phyloP scores from a whole-genome alignment of 768 basidiomycete genomes.

The Leccinum truebloodii region DNA sequence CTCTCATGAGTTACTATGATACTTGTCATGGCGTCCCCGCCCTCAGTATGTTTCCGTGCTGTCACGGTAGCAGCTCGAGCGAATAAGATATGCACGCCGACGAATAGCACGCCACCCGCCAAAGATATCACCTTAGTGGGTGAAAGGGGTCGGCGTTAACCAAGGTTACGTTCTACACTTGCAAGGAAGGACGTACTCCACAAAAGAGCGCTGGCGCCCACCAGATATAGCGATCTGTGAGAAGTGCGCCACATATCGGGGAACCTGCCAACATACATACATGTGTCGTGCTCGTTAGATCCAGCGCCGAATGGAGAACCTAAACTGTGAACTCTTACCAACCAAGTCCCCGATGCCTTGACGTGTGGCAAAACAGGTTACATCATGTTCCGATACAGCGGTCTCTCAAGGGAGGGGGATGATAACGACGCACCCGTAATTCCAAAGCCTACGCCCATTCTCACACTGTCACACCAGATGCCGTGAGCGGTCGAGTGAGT shows the following conservation, averaged over 20 bases:
- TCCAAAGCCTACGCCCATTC: constrained; percentile 52
- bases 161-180: neutral
- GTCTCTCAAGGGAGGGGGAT: neutral
- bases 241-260: constrained; percentile 57
- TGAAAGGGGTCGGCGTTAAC: neutral
- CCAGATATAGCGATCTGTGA: constrained; percentile 53
- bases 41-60: neutral
- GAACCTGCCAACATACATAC: constrained; percentile 40
- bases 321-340: constrained; percentile 8
- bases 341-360: constrained; percentile 29
- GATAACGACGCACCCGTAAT: constrained; percentile 35
- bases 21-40: neutral
- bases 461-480: constrained; percentile 16
- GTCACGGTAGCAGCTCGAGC: neutral
- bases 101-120: constrained; percentile 4
- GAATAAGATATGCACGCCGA: constrained; percentile 17
- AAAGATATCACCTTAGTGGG: constrained; percentile 14
- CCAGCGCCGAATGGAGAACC: neutral
- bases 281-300: constrained; percentile 1
- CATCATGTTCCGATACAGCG: neutral
- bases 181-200: constrained; percentile 32
- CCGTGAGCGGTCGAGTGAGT: neutral
- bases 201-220: constrained; percentile 57
- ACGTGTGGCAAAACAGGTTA: neutral
- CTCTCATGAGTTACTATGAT: neutral